These are phyloP conservation scores for Cystobasidiopsis lactophilus DNA, from an alignment of 768 basidiomycete species.

Conservation along the genomic window DNA sequence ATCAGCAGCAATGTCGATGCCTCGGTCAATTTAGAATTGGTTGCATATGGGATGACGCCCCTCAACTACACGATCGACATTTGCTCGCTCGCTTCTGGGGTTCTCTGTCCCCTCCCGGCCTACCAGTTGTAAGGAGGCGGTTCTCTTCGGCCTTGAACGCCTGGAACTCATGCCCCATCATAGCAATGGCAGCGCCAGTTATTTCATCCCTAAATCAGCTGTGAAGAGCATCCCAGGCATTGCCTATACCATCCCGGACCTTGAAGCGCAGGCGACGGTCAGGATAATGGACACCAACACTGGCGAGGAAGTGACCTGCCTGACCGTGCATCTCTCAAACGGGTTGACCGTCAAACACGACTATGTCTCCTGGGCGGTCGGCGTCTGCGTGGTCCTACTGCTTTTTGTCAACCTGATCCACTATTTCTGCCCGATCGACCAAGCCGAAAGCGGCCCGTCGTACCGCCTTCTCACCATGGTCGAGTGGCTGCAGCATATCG, in stretches of 20 bases:
- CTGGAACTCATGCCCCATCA: not conserved
- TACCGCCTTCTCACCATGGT: conserved; percentile 59
- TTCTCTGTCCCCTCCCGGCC: conserved; percentile 54
- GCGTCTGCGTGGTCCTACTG: conserved; percentile 30
- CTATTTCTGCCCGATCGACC: conserved; percentile 32
- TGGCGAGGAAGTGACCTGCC: conserved; percentile 57
- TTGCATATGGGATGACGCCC: conserved; percentile 21
- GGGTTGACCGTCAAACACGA: conserved; percentile 59
- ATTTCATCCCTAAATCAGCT: not conserved
- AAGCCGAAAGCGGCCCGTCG: conserved; percentile 24
- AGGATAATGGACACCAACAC: conserved; percentile 46
- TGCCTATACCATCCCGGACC: conserved; percentile 68
- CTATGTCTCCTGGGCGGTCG: conserved; percentile 58
- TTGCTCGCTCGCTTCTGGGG: conserved; percentile 53
- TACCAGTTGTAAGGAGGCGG: conserved; percentile 50
- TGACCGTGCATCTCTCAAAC: conserved; percentile 79
- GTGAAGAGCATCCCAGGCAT: conserved; percentile 44
- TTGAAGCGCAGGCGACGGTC: conserved; percentile 71
- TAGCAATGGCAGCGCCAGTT: not conserved
- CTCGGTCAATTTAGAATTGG: conserved; percentile 5
- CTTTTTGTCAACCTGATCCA: conserved; percentile 37
- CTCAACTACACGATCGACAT: conserved; percentile 71
- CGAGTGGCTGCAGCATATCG: conserved; percentile 64
- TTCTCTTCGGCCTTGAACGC: not conserved
- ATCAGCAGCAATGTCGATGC: conserved; percentile 6